A percentile compares a stretch with the other conserved stretches of the same genome.
phyloP scores from a whole-genome alignment of 306 rosid genomes.

The Hippophae tibetana region DNA sequence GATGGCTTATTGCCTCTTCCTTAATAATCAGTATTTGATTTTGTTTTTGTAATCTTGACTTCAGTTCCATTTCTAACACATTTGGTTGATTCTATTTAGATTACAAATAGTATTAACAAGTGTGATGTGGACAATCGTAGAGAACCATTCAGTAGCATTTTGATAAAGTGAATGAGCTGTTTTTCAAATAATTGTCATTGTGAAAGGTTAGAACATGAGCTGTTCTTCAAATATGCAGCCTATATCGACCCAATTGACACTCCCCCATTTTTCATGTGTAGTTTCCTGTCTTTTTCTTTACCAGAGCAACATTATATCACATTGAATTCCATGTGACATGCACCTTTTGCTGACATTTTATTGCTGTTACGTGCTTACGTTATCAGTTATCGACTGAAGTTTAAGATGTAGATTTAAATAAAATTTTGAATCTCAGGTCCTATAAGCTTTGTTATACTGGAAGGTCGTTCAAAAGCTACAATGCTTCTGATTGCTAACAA shows the following conservation, averaged over 20 bases:
- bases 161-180: conserved; percentile 43
- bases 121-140: conserved; percentile 97
- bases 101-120: conserved; percentile 82
- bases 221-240: no score
- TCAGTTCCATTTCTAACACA: conserved; percentile 5
- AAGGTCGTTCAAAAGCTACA: conserved; percentile 97
- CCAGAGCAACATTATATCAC: no score
- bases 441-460: conserved; percentile 71
- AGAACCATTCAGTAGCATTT: conserved; percentile 87
- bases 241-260: no score
- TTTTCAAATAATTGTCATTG: conserved; percentile 24
- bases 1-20: conserved; percentile 25
- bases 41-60: conserved; percentile 1
- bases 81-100: conserved; percentile 31
- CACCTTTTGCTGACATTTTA: not conserved
- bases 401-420: not conserved
- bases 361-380: not conserved
- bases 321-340: not conserved
- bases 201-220: conserved; percentile 41
- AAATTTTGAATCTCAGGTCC: conserved; percentile 56
- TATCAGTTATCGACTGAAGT: not conserved
- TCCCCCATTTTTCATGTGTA: no score
- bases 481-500: conserved; percentile 84
- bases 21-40: conserved; percentile 2
- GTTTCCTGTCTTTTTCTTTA: no score